Conservation (phyloP, 176 grass and related monocot species). For the Carex littledalei region DNA sequence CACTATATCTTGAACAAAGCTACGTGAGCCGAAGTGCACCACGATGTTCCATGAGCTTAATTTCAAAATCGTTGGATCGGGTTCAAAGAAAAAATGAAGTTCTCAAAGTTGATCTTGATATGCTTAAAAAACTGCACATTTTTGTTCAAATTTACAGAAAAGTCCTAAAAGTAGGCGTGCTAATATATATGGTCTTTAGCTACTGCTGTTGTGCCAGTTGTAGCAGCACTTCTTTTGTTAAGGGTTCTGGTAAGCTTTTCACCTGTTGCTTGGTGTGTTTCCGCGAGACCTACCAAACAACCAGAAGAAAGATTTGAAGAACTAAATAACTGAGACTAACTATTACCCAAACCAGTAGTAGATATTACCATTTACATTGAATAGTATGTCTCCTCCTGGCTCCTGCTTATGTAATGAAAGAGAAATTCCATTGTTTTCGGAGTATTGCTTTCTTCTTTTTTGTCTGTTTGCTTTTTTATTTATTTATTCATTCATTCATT, state of each 20-base stretch:
- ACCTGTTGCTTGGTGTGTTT: neutral
- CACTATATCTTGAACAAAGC: too few relatives aligned
- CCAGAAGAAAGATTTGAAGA: neutral
- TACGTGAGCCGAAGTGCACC: too few relatives aligned
- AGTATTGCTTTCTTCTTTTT: slow-evolving; percentile 6
- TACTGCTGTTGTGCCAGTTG: slow-evolving; percentile 58
- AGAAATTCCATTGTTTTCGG: neutral
- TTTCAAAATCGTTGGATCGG: too few relatives aligned
- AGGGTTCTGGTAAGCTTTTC: slow-evolving; percentile 73
- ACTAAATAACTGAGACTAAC: neutral
- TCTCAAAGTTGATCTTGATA: neutral
- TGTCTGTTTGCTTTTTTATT: slow-evolving; percentile 6
- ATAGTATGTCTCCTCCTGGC: neutral
- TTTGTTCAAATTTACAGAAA: slow-evolving; percentile 36
- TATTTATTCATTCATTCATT: slow-evolving; percentile 24
- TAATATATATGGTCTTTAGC: slow-evolving; percentile 65
- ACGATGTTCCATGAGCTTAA: too few relatives aligned
- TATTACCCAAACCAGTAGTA: neutral
- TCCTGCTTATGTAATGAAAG: neutral
- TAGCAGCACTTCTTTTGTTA: slow-evolving; percentile 72
- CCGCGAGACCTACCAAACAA: neutral
- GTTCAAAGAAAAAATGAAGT: too few relatives aligned
- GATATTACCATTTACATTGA: neutral
- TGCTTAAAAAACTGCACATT: neutral
- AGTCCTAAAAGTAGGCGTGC: slow-evolving; percentile 74